Conservation (phyloP, 495 filamentous ascomycete species). For the Geoglossum glabrum region DNA sequence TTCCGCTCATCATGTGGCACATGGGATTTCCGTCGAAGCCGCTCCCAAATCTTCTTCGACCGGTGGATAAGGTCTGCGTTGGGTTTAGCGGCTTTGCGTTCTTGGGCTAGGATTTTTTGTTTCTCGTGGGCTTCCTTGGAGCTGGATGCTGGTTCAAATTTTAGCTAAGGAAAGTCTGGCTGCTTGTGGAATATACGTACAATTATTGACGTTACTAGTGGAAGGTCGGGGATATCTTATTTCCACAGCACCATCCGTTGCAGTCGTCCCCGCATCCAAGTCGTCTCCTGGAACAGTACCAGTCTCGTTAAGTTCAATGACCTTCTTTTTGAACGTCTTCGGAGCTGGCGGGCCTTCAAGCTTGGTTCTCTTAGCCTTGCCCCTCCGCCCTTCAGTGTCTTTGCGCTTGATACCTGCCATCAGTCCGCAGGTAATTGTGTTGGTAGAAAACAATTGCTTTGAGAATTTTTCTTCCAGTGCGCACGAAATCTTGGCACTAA, state of each 20-base stretch:
- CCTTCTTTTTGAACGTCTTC: not conserved
- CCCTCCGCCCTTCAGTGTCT: not conserved
- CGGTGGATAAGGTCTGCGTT: slow-evolving; percentile 74
- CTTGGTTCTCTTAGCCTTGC: not conserved
- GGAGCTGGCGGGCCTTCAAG: not conserved
- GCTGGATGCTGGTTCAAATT: slow-evolving; percentile 3
- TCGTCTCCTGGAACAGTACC: not conserved
- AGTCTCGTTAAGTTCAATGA: not conserved
- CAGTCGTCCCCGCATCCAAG: not conserved
- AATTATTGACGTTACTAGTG: not conserved
- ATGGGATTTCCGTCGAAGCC: slow-evolving; percentile 74
- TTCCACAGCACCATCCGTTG: not conserved
- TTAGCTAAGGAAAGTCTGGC: not conserved
- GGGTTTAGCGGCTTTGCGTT: slow-evolving; percentile 83
- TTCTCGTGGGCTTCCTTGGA: slow-evolving; percentile 81
- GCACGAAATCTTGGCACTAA: too few species aligned
- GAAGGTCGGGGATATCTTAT: not conserved
- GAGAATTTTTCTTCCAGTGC: not conserved
- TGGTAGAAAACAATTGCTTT: not conserved
- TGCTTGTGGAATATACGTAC: not conserved
- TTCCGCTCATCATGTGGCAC: slow-evolving; percentile 71
- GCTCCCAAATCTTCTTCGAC: slow-evolving; percentile 94
- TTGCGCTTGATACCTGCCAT: not conserved
- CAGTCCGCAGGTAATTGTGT: not conserved
- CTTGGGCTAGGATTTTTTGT: slow-evolving; percentile 69